Base-by-base conservation (phyloP, 768 basidiomycete genomes). In the Coprinellus aureogranulatus region DNA sequence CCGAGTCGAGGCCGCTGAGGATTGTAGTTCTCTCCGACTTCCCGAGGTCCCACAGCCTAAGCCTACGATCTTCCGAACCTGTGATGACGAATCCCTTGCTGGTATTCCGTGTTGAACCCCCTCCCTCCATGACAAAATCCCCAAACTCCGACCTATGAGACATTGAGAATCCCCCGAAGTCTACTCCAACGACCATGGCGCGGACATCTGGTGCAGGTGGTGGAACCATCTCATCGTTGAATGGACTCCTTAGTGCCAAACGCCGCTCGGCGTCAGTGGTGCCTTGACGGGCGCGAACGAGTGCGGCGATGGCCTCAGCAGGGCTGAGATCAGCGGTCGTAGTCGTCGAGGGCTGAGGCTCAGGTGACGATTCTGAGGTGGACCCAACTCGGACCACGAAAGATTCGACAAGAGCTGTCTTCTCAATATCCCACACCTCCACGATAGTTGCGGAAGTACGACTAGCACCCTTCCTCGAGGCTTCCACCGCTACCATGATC, bases 371-470 rank as follows among this genome's bases (percentile, higher is more conserved):
- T 42, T 86, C 83, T 0, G 79, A 69, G 8, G 77, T 56, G 4
- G 77, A 67, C 3, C 78, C 77, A 30, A 73, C 79, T 55, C 86
- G 76, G 6, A 85, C 85, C 30, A 83, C 75, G 65, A 88, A 97
- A 5, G 83, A 87, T 72, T 98, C 95, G 47, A 96, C 89, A 28
- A 94, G 72, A 20, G 75, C 70, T 0, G 85, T 83, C 62, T 86
- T 86, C 71, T 96, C 94, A 52, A 98, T 85, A 67, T 98, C 94
- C 92, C 94, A 97, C 1, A 94, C 90, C 67, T 97, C 93, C 5
- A 93, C 77, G 44, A 94, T 68, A 31, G 78, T 76, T 14, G 79
- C 77, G 10, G 79, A 77, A 2, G 77, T 63, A 8, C 71, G 73
- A 55, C 83, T 80, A 3, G 65, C 53, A 47, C 55, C 72, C 62